Base-by-base conservation (phyloP, 306 rosid species). In the Abrus pulchellus region DNA sequence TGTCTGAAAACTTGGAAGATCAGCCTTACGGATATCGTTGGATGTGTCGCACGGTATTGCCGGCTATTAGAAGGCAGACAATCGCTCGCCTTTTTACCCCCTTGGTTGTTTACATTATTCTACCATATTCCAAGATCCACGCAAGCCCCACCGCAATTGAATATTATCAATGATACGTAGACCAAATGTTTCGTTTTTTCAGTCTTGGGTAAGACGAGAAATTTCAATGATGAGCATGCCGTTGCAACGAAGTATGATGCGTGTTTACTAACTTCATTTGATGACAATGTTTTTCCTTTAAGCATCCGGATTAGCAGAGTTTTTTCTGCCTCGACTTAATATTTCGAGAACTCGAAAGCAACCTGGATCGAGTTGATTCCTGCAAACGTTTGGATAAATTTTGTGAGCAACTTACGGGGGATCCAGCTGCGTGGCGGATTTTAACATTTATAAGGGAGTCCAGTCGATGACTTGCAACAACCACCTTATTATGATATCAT, bases 1-100 rank as follows among this genome's bases (percentile, higher is more conserved):
- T 60, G 68, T 59, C 27, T 63, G 34, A 77, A 11, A 77, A 53
- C 20, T 65, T 52, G 44, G 30, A 66, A 78, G 43, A 27, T 50
- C 20, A 12, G 74, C 33, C 28, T 57, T 6, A 11, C 27, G 3
- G 2, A 47, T 9, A n/a, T n/a, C n/a, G 9, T 50, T 50, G 77
- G 29, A 56, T 41, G 20, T 43, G 78, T 54, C 28, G 14, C 12
- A 3, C 40, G 36, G 12, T 2, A n/a, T 54, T 73, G 41, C 43
- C 49, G 13, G 6, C 66, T 27, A 41, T 40, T 72, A 32, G 27
- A 56, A 41, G 65, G 5, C n/a, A 50, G 47, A 12, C 50, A 14
- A 9, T 3, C 13, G 3, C 8, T 4, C 5, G 3, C 9, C 57
- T 13, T 8, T 13, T 52, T 52, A 13, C n/a, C n/a, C 44, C 56